A percentile compares a stretch with the other conserved stretches of the same genome.
Evolutionary conservation across 1,284 basidiomycete genomes (phyloP).

Genomic region (Ustilago bromivora): DNA sequence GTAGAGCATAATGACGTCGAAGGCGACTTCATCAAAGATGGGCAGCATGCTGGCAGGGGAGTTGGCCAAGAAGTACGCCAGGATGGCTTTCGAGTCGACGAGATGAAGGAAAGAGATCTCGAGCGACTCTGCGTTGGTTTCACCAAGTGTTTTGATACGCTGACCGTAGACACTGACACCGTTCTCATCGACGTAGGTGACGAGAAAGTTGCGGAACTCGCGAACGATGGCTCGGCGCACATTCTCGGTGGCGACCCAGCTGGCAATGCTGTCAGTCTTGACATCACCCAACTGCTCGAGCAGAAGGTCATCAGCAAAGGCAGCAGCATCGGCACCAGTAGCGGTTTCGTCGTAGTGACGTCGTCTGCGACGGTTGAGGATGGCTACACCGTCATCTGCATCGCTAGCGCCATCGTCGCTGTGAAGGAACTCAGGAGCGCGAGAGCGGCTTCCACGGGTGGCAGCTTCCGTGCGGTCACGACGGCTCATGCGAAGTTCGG

Average conservation of each 20-base stretch:
- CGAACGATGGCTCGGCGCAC: slow-evolving; percentile 89
- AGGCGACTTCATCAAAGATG: slow-evolving; percentile 95
- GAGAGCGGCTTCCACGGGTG: slow-evolving; percentile 73
- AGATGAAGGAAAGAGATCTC: slow-evolving; percentile 96
- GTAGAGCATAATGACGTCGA: slow-evolving; percentile 92
- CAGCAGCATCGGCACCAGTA: slow-evolving; percentile 75
- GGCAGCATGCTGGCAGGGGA: slow-evolving; percentile 90
- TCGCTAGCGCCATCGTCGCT: slow-evolving; percentile 74
- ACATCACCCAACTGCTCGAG: slow-evolving; percentile 96
- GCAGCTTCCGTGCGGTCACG: slow-evolving; percentile 84
- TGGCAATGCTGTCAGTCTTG: slow-evolving; percentile 94
- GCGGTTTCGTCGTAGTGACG: slow-evolving; percentile 71
- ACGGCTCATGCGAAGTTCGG: slow-evolving; percentile 87
- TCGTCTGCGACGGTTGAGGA: slow-evolving; percentile 69
- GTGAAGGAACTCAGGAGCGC: slow-evolving; percentile 85
- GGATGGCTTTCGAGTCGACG: slow-evolving; percentile 87
- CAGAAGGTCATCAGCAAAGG: slow-evolving; percentile 81
- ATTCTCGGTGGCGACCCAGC: slow-evolving; percentile 94
- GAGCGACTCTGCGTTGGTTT: slow-evolving; percentile 95
- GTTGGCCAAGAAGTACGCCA: slow-evolving; percentile 97
- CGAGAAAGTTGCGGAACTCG: slow-evolving; percentile 94
- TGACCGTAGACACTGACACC: slow-evolving; percentile 94
- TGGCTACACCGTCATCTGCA: slow-evolving; percentile 65
- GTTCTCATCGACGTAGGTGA: slow-evolving; percentile 92
- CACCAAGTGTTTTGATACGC: slow-evolving; percentile 91